Evolutionary conservation across 1,139 yeast species (phyloP), one percentile per base, ranked within the genome.

Genomic region (Scheffersomyces insectosa): DNA sequence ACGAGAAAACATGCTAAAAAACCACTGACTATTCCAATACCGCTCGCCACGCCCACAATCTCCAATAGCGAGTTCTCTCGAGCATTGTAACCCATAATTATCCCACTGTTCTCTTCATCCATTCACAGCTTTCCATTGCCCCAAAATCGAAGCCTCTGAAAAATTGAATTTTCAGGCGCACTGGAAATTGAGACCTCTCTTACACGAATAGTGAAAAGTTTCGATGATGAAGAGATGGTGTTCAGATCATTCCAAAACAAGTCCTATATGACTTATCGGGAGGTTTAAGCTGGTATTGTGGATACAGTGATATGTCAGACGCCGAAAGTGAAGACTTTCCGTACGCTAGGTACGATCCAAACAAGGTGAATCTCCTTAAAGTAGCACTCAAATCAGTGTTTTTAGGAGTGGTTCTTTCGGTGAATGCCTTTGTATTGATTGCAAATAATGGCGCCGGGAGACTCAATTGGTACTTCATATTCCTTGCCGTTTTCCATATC

Each of bases 401-500:
- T 5, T 54, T 74, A 3, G 79, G 79, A 0, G 50, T 54, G 0
- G 46, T 55, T 2, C 36, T 65, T 23, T 54, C 62, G 44, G 42
- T 49, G 10, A 55, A 57, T 38, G 3, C 45, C 16, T 42, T 48
- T 7, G 42, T 49, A 10, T 40, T 54, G 14, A 32, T 43, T n/a
- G 40, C 50, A 11, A 28, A 40, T 33, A 35, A 41, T 14, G 33
- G 25, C 33, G 14, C 41, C 35, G 30, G 43, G 25, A 50, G 44
- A 33, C 36, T 58, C 25, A 47, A 52, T 40, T 15, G 79, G 1
- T 90, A 85, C 60, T 50, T 85, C 15, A 59, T 75, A 15, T 65
- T 77, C 4, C 62, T 88, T 15, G 64, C 84, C 2, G 20, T 75
- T 0, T 93, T 93, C 67, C 98, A 93, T 62, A 77, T 87, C 54